Evolutionary conservation across 495 filamentous ascomycete species (phyloP).

Genomic region (Podospora tetraspora): DNA sequence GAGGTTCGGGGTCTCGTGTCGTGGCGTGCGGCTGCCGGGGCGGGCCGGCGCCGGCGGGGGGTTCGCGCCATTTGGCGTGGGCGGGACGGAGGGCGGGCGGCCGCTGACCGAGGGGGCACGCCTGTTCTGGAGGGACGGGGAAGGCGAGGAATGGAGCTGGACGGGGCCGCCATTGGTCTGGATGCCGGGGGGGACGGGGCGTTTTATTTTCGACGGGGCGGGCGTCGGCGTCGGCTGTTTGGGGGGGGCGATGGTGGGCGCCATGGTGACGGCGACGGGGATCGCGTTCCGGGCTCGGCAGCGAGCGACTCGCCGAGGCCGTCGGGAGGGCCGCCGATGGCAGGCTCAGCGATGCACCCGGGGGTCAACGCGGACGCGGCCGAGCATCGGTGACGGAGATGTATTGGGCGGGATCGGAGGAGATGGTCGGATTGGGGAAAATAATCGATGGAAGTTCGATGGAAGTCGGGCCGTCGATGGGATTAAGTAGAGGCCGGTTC

Average conservation of each 20-base stretch:
- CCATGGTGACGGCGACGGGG: slow-evolving; percentile 30
- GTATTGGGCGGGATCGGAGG: not conserved
- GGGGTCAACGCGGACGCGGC: not conserved
- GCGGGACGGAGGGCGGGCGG: slow-evolving; percentile 36
- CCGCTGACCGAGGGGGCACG: slow-evolving; percentile 43
- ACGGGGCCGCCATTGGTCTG: slow-evolving; percentile 60
- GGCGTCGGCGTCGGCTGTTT: slow-evolving; percentile 33
- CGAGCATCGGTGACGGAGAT: slow-evolving; percentile 10
- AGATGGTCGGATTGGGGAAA: not conserved
- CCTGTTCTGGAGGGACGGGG: slow-evolving; percentile 60
- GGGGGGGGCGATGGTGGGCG: slow-evolving; percentile 44
- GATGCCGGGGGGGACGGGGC: slow-evolving; percentile 61
- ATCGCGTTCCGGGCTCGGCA: slow-evolving; percentile 7
- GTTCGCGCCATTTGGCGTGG: slow-evolving; percentile 33
- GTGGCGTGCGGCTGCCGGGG: slow-evolving; percentile 44
- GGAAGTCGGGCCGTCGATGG: not conserved
- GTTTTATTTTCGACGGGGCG: slow-evolving; percentile 63
- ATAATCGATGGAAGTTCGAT: not conserved
- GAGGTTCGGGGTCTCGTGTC: slow-evolving; percentile 41
- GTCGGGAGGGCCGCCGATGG: not conserved
- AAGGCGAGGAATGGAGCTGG: slow-evolving; percentile 59
- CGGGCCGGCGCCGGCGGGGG: slow-evolving; percentile 41
- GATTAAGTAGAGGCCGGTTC: not conserved
- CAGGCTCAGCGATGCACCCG: slow-evolving; percentile 2
- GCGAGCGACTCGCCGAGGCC: not conserved